These are phyloP conservation scores for Leishmania braziliensis DNA, from an alignment of 208 protist genomes.

Conservation along the genomic window DNA sequence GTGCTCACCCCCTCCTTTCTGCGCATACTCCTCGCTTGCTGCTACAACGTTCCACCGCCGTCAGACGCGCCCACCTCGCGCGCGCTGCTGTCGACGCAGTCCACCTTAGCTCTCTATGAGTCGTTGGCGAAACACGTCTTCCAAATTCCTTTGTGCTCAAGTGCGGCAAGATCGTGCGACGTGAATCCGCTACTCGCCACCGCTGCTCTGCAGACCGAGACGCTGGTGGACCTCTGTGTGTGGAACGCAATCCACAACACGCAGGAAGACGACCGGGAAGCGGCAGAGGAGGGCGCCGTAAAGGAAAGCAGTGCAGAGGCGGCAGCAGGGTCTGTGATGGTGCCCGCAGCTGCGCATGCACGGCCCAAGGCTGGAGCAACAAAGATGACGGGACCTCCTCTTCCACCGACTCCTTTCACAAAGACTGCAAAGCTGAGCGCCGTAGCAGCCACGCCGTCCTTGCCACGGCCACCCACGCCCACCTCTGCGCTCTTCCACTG, in stretches of 20 bases:
- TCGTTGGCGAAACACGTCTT: constrained; percentile 51
- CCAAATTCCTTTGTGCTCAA: constrained; percentile 36
- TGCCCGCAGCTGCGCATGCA: background rate
- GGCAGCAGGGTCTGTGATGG: background rate
- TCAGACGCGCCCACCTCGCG: constrained; percentile 11
- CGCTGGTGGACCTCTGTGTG: constrained; percentile 25
- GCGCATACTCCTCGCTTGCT: constrained; percentile 66
- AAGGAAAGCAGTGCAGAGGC: background rate
- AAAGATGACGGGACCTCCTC: background rate
- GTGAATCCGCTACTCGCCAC: constrained; percentile 31
- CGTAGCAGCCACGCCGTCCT: background rate
- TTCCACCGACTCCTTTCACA: background rate
- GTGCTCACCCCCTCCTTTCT: constrained; percentile 42
- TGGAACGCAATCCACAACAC: constrained; percentile 34
- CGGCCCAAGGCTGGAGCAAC: background rate
- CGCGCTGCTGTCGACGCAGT: constrained; percentile 40
- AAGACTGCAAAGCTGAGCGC: background rate
- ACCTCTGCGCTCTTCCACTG: constrained; percentile 14
- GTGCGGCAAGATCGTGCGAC: constrained; percentile 4
- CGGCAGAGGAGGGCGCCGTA: background rate
- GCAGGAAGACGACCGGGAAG: constrained; percentile 27
- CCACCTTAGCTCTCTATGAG: constrained; percentile 52
- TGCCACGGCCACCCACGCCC: constrained; percentile 18
- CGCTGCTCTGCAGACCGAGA: constrained; percentile 14
- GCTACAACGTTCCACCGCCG: constrained; percentile 49